Percentiles rank a stretch among this genome's conserved stretches.
These are phyloP conservation scores for Millerozyma acaciae DNA, from an alignment of 805 yeast genomes.

Conservation along the genomic window DNA sequence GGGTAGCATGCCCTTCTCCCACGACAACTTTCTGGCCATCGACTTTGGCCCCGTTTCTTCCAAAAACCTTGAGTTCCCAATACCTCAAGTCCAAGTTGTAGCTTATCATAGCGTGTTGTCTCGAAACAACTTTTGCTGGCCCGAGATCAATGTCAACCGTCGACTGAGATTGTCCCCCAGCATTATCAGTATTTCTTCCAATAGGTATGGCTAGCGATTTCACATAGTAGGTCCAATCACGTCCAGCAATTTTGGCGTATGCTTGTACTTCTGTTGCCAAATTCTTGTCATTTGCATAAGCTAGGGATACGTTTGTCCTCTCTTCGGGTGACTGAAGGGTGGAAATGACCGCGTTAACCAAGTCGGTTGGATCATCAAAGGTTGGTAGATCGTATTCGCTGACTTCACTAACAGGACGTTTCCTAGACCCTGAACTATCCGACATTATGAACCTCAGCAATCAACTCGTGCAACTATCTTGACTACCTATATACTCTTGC, in stretches of 20 bases:
- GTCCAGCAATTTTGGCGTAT: constrained; percentile 92
- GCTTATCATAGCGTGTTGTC: constrained; percentile 81
- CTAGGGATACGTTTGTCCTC: constrained; percentile 65
- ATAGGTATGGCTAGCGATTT: constrained; percentile 69
- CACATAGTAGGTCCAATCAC: constrained; percentile 91
- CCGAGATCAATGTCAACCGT: constrained; percentile 85
- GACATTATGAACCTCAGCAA: constrained; percentile 16
- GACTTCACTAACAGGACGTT: constrained; percentile 19
- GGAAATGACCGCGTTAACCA: constrained; percentile 71
- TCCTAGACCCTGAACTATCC: constrained; percentile 26
- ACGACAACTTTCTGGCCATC: constrained; percentile 61
- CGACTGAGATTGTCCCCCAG: constrained; percentile 4
- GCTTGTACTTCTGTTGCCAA: constrained; percentile 85
- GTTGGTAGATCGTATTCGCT: constrained; percentile 27
- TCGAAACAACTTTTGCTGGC: constrained; percentile 94
- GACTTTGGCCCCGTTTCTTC: constrained; percentile 91
- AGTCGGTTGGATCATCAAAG: constrained; percentile 58
- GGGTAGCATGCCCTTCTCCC: constrained; percentile 48
- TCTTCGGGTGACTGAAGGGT: constrained; percentile 69
- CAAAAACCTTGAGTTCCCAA: constrained; percentile 83
- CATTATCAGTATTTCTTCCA: constrained; percentile 72
- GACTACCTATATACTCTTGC: no score
- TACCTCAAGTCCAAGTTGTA: constrained; percentile 70
- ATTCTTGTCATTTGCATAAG: constrained; percentile 71
- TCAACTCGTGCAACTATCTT: neutral